Evolutionary conservation across 352 stramenopile genomes (phyloP).

Genomic region (Phytopythium montanum): DNA sequence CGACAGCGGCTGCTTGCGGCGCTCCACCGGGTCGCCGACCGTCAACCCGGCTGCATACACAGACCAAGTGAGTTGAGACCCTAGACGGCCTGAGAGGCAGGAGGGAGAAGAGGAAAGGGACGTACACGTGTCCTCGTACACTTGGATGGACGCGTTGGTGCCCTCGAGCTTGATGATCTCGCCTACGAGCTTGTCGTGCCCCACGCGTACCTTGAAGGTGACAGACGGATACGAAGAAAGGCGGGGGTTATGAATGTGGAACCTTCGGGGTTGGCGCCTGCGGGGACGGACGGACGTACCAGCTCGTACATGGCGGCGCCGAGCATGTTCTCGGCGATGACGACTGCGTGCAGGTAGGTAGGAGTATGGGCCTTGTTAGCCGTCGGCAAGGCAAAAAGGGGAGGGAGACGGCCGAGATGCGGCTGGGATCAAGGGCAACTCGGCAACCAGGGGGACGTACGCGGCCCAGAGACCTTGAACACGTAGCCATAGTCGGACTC

Average conservation of each 20-base stretch:
- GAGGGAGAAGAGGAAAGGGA: neutral
- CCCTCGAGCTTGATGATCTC: constrained; percentile 99
- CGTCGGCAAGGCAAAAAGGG: neutral
- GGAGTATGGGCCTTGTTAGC: neutral
- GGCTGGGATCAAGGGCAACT: no score
- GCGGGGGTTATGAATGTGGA: no score
- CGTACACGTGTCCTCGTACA: constrained; percentile 97
- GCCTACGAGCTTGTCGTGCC: constrained; percentile 98
- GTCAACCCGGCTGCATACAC: constrained; percentile 86
- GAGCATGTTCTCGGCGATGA: constrained; percentile 99
- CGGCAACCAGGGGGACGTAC: constrained; percentile 43
- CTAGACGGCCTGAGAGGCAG: neutral
- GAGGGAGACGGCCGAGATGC: neutral
- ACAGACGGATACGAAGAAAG: no score
- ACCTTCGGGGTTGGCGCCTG: no score
- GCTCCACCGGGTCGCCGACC: constrained; percentile 97
- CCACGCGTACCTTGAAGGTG: constrained; percentile 98
- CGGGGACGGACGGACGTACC: constrained; percentile 23
- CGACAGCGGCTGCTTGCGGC: constrained; percentile 97
- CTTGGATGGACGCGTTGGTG: constrained; percentile 99
- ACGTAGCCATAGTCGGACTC: constrained; percentile 98
- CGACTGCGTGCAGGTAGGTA: constrained; percentile 83
- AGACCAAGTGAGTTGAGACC: neutral
- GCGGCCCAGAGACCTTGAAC: constrained; percentile 98
- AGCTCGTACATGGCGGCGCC: constrained; percentile 98